Percentiles rank a stretch among this genome's conserved stretches.
Conservation (phyloP, 2,329 filamentous ascomycete genomes). For the Xylariaceae sp. region DNA sequence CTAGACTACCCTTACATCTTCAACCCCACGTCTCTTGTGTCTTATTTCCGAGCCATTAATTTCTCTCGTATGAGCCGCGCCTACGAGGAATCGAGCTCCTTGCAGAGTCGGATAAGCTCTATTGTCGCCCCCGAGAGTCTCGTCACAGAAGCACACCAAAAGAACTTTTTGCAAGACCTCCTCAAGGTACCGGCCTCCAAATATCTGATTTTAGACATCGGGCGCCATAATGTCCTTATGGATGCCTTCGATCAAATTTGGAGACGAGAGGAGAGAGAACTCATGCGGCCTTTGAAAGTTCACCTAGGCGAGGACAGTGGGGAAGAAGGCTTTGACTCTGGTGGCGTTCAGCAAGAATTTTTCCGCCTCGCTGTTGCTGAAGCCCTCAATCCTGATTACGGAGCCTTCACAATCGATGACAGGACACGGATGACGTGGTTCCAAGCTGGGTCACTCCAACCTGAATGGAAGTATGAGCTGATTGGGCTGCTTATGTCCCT, state of each 20-base stretch:
- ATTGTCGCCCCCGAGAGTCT: conserved; percentile 52
- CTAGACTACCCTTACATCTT: conserved; percentile 81
- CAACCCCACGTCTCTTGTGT: conserved; percentile 64
- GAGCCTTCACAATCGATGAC: conserved; percentile 74
- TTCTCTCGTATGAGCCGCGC: conserved; percentile 79
- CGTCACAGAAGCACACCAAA: conserved; percentile 53
- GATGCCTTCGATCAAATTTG: conserved; percentile 87
- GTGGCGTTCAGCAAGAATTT: conserved; percentile 94
- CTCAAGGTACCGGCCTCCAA: conserved; percentile 64
- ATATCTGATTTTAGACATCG: conserved; percentile 66
- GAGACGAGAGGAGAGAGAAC: conserved; percentile 75
- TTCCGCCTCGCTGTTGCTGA: conserved; percentile 81
- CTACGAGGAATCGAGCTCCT: conserved; percentile 64
- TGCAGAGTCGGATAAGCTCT: conserved; percentile 52
- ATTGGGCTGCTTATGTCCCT: conserved; percentile 84
- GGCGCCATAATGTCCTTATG: conserved; percentile 61
- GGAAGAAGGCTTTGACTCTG: conserved; percentile 88
- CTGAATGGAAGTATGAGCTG: conserved; percentile 85
- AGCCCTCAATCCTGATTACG: conserved; percentile 72
- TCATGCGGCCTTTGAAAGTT: conserved; percentile 83
- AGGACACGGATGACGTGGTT: conserved; percentile 85
- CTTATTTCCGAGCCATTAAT: conserved; percentile 85
- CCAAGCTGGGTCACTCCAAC: conserved; percentile 73
- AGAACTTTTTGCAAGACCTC: conserved; percentile 56
- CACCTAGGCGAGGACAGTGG: conserved; percentile 76